phyloP scores from a whole-genome alignment of 1,139 yeast genomes.

The Pichia sp. region DNA sequence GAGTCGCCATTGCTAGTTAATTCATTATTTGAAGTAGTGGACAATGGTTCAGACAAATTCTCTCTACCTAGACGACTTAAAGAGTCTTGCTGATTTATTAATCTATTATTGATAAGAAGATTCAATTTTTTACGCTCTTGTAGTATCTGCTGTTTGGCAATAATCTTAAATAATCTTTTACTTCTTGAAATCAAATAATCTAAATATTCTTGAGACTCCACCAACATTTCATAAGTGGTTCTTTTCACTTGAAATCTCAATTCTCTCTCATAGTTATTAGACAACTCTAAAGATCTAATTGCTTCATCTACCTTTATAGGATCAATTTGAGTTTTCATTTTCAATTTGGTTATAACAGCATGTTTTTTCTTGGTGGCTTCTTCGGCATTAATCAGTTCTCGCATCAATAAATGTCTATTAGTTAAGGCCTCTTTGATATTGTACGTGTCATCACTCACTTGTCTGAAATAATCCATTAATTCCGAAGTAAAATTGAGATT shows the following conservation, averaged over 20 bases:
- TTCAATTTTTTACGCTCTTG: constrained; percentile 77
- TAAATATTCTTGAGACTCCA: constrained; percentile 56
- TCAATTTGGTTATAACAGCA: constrained; percentile 64
- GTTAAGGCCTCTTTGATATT: constrained; percentile 89
- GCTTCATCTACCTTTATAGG: constrained; percentile 92
- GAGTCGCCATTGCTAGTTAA: constrained; percentile 26
- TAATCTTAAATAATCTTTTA: constrained; percentile 45
- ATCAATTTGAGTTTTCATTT: constrained; percentile 67
- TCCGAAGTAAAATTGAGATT: constrained; percentile 70
- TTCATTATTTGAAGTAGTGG: constrained; percentile 29
- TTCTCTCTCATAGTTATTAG: constrained; percentile 71
- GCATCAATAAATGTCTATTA: constrained; percentile 83
- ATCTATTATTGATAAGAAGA: constrained; percentile 66
- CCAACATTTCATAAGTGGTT: constrained; percentile 78
- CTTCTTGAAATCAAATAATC: constrained; percentile 46
- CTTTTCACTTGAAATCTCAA: constrained; percentile 68
- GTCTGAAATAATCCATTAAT: constrained; percentile 65
- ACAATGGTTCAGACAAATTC: constrained; percentile 21
- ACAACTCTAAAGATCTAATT: constrained; percentile 66
- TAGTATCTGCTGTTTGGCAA: constrained; percentile 67
- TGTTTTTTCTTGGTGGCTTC: constrained; percentile 63
- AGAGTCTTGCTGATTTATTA: constrained; percentile 65
- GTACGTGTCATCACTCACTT: constrained; percentile 66
- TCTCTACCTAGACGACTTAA: constrained; percentile 79
- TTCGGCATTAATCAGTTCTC: constrained; percentile 79